phyloP scores from a whole-genome alignment of 768 basidiomycete genomes.

The Cubamyces lactineus region DNA sequence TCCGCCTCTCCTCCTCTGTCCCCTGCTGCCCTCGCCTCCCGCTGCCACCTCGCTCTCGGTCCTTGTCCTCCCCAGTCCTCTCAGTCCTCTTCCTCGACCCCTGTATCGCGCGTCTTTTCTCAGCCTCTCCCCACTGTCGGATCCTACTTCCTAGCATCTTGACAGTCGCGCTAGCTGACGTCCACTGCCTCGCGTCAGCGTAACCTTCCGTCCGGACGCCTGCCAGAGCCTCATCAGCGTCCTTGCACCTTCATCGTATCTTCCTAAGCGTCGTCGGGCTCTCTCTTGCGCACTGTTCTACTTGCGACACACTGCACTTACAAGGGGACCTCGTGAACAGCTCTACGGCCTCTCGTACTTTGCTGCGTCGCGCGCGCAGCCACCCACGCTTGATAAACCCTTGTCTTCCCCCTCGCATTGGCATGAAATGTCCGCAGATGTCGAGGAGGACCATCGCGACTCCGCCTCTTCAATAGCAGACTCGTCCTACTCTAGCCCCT shows the following conservation, averaged over 20 bases:
- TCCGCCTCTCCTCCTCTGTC: not conserved
- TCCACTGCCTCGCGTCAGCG: conserved; percentile 13
- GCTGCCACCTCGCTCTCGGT: not conserved
- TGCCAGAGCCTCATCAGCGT: conserved; percentile 4
- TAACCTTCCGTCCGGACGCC: not conserved
- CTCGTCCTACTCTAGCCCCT: conserved; percentile 10
- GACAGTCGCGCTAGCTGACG: conserved; percentile 6
- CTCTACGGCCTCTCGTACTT: not conserved
- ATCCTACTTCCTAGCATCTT: not conserved
- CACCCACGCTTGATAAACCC: not conserved
- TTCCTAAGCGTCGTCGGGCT: not conserved
- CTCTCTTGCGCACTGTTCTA: not conserved
- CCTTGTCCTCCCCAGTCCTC: not conserved
- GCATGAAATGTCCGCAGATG: conserved; percentile 24
- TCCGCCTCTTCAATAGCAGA: conserved; percentile 16
- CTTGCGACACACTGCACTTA: no score
- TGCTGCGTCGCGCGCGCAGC: not conserved
- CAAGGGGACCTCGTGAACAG: no score
- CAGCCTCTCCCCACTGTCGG: not conserved
- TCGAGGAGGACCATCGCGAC: conserved; percentile 23
- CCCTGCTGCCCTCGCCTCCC: no score
- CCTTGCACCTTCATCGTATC: not conserved
- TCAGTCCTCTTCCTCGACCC: not conserved
- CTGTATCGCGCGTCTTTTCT: not conserved
- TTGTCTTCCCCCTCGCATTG: conserved; percentile 4